Base-by-base conservation (phyloP, 352 stramenopile genomes). In the Pythium myriotylum region DNA sequence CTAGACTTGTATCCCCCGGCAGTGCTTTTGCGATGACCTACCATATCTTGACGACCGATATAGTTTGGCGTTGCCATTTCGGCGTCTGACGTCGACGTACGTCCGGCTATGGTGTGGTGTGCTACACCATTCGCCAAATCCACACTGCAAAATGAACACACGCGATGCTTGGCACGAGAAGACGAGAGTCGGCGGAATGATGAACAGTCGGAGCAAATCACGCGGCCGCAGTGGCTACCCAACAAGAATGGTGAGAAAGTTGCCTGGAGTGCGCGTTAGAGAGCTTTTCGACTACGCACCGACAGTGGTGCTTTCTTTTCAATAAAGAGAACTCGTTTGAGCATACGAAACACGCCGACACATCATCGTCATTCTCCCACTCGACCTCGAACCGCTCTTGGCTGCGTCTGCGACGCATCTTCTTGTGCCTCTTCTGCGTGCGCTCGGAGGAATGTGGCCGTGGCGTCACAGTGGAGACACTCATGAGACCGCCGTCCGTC, bases 191-290 rank as follows among this genome's bases (percentile, higher is more conserved):
- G 80, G 47, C 84, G 59, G 43, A 88, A 92, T 8, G 64, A 73
- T 5, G 84, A 92, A 59, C 84, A 92, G 29, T 91, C 84, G 1
- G 79, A 81, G 62, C 84, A 92, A 64, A 92, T 89, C 50, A 92
- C 78, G 19, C 78, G 78, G 6, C 84, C 84, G 22, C 84, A 92
- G 32, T 70, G 57, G 14, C 74, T 84, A 56, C 10, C 26, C 39
- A 4, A 17, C 16, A 40, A 45, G 5, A 13, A 24, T 13, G 17
- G 27, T 54, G 35, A 49, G 33, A 58, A 35, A 8, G 48, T 13
- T 32, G 14, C 29, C 29, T 35, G 16, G 6, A 26, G 42, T 27
- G 13, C 10, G 16, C 5, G 16, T 26, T 5, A 43, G 4, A 20
- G 13, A n/a, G n/a, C n/a, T n/a, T n/a, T n/a, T n/a, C 37, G 13